Evolutionary conservation across 352 stramenopile genomes (phyloP).

Genomic region (Pythium myriotylum): DNA sequence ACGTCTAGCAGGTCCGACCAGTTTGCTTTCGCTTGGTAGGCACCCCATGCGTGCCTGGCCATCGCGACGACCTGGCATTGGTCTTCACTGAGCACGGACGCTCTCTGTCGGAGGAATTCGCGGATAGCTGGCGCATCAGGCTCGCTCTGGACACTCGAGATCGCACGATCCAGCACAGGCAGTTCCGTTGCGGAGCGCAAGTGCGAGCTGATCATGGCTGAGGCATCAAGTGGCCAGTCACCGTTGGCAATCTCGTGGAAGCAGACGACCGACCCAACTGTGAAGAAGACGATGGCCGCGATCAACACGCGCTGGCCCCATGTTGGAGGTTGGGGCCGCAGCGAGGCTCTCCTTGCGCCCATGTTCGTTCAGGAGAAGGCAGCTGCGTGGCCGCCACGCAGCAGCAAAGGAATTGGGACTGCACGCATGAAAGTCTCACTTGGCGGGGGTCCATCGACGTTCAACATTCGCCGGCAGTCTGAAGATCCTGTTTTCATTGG

Average conservation of each 20-base stretch:
- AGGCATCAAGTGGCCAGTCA: constrained; percentile 11
- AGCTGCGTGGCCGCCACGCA: background rate
- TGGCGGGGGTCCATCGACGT: too few relatives aligned
- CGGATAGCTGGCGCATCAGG: constrained; percentile 9
- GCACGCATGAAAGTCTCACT: background rate
- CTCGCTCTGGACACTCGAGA: constrained; percentile 7
- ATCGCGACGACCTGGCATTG: constrained; percentile 53
- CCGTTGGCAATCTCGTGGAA: constrained; percentile 8
- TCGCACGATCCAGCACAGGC: constrained; percentile 9
- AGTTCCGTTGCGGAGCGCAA: background rate
- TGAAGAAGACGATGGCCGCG: constrained; percentile 11
- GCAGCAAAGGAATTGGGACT: background rate
- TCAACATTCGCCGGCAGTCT: background rate
- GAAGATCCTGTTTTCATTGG: constrained; percentile 1
- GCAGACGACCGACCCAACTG: constrained; percentile 15
- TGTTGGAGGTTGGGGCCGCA: constrained; percentile 9
- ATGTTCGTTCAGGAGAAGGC: constrained; percentile 4
- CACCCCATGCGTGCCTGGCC: constrained; percentile 56
- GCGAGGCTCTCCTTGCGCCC: constrained; percentile 10
- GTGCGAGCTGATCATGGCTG: constrained; percentile 4
- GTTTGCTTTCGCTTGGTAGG: constrained; percentile 43
- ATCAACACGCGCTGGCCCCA: constrained; percentile 16
- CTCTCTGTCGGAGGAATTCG: constrained; percentile 20
- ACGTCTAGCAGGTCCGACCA: constrained; percentile 49
- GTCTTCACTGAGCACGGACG: constrained; percentile 37